These are phyloP conservation scores for Cudoniella acicularis DNA, from an alignment of 495 filamentous ascomycete genomes.

Conservation along the genomic window DNA sequence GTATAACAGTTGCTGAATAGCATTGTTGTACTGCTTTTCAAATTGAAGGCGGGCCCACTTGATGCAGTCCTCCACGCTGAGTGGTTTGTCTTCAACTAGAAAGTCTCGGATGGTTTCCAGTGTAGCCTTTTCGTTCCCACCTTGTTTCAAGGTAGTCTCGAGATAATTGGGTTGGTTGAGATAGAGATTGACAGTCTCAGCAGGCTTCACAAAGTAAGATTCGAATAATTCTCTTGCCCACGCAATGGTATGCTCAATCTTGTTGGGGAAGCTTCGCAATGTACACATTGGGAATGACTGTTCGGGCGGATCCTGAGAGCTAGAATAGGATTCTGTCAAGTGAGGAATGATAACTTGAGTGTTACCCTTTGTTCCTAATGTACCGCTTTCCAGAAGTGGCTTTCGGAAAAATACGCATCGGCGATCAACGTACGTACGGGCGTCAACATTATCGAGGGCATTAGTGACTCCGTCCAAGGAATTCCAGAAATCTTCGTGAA, in stretches of 20 bases:
- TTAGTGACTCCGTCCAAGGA: conserved; percentile 91
- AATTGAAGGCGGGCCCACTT: conserved; percentile 91
- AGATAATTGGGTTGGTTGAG: conserved; percentile 89
- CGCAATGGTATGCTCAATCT: conserved; percentile 98
- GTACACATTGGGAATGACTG: conserved; percentile 99
- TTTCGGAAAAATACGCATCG: conserved; percentile 99
- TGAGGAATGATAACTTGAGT: conserved; percentile 89
- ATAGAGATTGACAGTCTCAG: conserved; percentile 94
- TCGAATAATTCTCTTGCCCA: conserved; percentile 97
- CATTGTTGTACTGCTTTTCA: conserved; percentile 95
- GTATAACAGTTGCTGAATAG: conserved; percentile 91
- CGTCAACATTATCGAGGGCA: conserved; percentile 96
- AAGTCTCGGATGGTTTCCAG: conserved; percentile 86
- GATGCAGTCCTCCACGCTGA: conserved; percentile 93
- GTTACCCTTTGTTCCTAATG: conserved; percentile 97
- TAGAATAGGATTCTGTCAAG: conserved; percentile 96
- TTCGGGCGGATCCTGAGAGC: conserved; percentile 96
- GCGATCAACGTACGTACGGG: conserved; percentile 93
- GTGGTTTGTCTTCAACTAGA: conserved; percentile 88
- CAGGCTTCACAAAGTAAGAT: conserved; percentile 85
- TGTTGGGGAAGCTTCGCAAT: conserved; percentile 94
- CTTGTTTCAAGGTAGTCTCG: conserved; percentile 83
- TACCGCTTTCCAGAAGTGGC: conserved; percentile 93
- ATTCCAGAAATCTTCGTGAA: conserved; percentile 93
- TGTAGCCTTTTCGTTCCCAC: conserved; percentile 94